A percentile compares a stretch with the other conserved stretches of the same genome.
phyloP scores from a whole-genome alignment of 306 rosid genomes.

The Corylus americana region DNA sequence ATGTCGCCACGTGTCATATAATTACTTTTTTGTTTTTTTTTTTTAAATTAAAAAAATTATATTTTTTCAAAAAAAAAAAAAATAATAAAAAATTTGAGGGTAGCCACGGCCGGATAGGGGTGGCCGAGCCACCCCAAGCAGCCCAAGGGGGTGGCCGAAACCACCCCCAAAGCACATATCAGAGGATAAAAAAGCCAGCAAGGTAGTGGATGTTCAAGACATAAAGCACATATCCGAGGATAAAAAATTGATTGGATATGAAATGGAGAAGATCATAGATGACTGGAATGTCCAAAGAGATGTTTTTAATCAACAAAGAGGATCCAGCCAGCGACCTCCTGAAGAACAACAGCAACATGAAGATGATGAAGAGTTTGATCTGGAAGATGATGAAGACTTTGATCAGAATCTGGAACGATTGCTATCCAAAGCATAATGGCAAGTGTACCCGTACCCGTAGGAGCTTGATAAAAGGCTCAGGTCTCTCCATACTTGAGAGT shows the following conservation, averaged over 20 bases:
- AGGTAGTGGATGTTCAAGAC: constrained; percentile 48
- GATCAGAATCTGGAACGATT: constrained; percentile 41
- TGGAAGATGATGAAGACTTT: constrained; percentile 34
- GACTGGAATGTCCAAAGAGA: constrained; percentile 62
- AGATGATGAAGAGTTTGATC: constrained; percentile 32
- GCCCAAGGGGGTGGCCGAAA: no score
- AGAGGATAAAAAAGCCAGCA: constrained; percentile 52
- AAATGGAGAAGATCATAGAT: constrained; percentile 50
- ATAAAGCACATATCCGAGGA: constrained; percentile 62
- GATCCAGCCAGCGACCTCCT: constrained; percentile 28
- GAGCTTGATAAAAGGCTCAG: background rate
- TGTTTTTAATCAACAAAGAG: constrained; percentile 54
- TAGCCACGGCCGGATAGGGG: no score
- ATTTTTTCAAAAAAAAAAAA: no score
- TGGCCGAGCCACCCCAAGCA: no score
- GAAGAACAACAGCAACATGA: constrained; percentile 4
- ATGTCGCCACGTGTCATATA: no score
- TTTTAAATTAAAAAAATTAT: no score
- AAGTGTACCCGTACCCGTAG: background rate
- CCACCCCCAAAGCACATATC: no score
- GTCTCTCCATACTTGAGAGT: background rate
- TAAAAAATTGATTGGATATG: constrained; percentile 49
- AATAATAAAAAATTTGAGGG: no score
- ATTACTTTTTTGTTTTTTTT: no score
- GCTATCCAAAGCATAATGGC: constrained; percentile 23